phyloP scores from a whole-genome alignment of 1,139 yeast species.

The Candida pseudoviswanathii region DNA sequence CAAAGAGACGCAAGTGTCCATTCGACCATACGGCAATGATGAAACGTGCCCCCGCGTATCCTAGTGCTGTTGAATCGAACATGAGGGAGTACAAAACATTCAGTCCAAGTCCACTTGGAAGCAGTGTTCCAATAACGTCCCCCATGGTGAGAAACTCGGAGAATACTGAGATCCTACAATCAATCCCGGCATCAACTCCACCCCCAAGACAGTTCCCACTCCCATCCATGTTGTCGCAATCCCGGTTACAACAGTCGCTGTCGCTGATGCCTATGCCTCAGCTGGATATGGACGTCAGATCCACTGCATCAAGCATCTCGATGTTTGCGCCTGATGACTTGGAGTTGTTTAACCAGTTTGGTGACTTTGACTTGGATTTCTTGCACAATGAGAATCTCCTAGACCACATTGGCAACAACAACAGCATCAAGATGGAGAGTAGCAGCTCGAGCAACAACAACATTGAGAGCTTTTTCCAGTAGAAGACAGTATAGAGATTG shows the following conservation, averaged over 20 bases:
- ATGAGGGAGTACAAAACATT: slow-evolving; percentile 21
- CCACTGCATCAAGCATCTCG: slow-evolving; percentile 3
- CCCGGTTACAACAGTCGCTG: neutral
- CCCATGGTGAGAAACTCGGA: slow-evolving; percentile 3
- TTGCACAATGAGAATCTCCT: slow-evolving; percentile 31
- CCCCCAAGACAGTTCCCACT: slow-evolving; percentile 1
- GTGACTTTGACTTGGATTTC: slow-evolving; percentile 35
- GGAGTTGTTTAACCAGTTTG: slow-evolving; percentile 16
- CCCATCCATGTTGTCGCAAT: slow-evolving; percentile 1
- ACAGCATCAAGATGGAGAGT: neutral
- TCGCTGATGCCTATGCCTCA: neutral
- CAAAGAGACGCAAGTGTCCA: slow-evolving; percentile 31
- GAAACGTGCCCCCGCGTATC: slow-evolving; percentile 19
- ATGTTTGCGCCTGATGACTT: slow-evolving; percentile 7
- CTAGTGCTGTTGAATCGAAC: slow-evolving; percentile 28
- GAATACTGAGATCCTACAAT: slow-evolving; percentile 1
- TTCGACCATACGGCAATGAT: slow-evolving; percentile 30
- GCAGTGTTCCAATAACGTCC: slow-evolving; percentile 3
- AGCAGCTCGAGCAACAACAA: neutral
- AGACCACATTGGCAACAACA: slow-evolving; percentile 15
- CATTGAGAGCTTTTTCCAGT: slow-evolving; percentile 4
- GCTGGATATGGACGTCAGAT: neutral
- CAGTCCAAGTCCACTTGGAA: slow-evolving; percentile 13
- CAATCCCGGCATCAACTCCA: slow-evolving; percentile 9
- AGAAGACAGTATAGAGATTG: neutral